phyloP scores from a whole-genome alignment of 2,329 filamentous ascomycete species.

The Fusarium sacchari region DNA sequence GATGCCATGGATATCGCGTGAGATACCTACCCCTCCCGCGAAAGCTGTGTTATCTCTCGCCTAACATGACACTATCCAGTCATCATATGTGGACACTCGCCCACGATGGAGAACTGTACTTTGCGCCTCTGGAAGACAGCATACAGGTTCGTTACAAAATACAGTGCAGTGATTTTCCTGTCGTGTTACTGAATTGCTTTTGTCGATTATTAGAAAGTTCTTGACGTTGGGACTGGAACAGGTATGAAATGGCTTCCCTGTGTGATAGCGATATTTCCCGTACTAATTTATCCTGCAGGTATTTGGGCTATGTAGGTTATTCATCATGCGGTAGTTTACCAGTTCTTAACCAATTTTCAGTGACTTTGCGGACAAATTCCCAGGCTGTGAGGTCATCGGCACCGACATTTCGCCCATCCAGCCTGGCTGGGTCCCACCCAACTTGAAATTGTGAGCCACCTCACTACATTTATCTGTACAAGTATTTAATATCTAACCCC shows the following conservation, averaged over 20 bases:
- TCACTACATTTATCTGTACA: rapidly evolving
- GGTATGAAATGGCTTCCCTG: background rate
- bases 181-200: background rate
- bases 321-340: rapidly evolving
- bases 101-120: background rate
- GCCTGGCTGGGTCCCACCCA: background rate
- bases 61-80: background rate
- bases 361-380: background rate
- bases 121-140: background rate
- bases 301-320: background rate
- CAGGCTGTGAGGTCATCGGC: background rate
- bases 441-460: background rate
- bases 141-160: background rate
- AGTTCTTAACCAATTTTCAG: background rate
- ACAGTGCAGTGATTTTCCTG: rapidly evolving
- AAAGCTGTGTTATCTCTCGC: rapidly evolving
- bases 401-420: background rate
- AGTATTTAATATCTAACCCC: background rate
- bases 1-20: background rate
- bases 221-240: background rate
- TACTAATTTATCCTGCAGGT: background rate
- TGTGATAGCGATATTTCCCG: rapidly evolving
- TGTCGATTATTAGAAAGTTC: background rate
- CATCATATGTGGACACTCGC: background rate
- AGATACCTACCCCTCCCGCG: background rate